Base-by-base conservation (phyloP, 306 rosid genomes). In the Dryas drummondii region DNA sequence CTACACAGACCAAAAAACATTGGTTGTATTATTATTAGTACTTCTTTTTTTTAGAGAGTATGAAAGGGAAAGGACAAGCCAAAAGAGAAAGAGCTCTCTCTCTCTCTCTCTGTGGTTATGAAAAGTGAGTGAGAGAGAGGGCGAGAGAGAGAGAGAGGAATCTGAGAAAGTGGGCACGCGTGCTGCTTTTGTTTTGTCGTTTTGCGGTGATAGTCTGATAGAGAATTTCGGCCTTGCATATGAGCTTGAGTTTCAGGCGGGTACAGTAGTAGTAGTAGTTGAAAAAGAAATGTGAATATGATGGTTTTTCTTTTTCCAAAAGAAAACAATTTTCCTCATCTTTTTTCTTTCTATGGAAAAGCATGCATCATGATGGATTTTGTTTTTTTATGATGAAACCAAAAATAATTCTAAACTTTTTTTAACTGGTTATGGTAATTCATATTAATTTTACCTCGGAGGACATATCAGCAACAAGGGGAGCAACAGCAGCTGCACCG, bases 401-500 rank as follows among this genome's bases (percentile, higher is more conserved):
- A 22, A 1, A 32, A 32, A 32, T 32, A 32, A 32, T 32, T 32
- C 37, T 1, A 32, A 32, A 32, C 3, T 32, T 32, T 32, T 1
- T 1, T 32, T 32, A 32, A 32, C 37, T 32, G 3, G 37, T 32
- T 32, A 32, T 32, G 37, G 37, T 32, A 32, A 32, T 32, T 32
- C 2, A 32, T 51, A 7, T 47, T 11, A 15, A 19, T 26, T 51
- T 62, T 81, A 91, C 99, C 96, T 90, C 97, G 3, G 93, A 81
- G 41, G 94, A 88, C 58, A 87, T 77, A 82, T 90, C 99, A 64
- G 96, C 92, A 56, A 86, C 96, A 7, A 88, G 92, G 59, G 99
- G 98, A 69, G 96, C 98, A 0, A 90, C 97, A 6, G 96, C 93
- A 12, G 88, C 92, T 48, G 98, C 99, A 77, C 98, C 98, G 59